A percentile compares a stretch with the other conserved stretches of the same genome.
Conservation (phyloP, 768 basidiomycete species). For the Podaxis pistillaris region DNA sequence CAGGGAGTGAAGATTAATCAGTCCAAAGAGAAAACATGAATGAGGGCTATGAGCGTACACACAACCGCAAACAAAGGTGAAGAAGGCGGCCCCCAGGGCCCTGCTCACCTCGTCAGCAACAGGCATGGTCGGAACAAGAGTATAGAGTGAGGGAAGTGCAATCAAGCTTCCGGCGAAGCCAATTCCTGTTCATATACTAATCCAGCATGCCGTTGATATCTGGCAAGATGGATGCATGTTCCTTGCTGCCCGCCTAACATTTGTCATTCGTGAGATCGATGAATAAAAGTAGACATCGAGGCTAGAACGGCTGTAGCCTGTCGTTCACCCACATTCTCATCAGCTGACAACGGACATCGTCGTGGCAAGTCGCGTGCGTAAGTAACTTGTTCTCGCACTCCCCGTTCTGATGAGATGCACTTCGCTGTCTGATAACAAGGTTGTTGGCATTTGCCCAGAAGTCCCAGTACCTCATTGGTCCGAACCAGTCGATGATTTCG, state of each 20-base stretch:
- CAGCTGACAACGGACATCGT: not conserved
- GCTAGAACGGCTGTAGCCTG: not conserved
- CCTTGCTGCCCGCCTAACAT: not conserved
- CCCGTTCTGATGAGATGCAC: not conserved
- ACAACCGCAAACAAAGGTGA: constrained; percentile 13
- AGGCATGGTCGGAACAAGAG: not conserved
- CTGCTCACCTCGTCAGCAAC: not conserved
- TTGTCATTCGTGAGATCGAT: constrained; percentile 11
- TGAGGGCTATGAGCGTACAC: not conserved
- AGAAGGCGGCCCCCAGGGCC: constrained; percentile 10
- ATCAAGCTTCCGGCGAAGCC: not conserved
- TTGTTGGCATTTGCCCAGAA: not conserved
- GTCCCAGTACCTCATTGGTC: too few species aligned
- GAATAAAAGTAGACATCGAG: not conserved
- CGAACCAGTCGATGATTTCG: too few species aligned
- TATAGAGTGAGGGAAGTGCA: not conserved
- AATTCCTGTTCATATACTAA: constrained; percentile 2
- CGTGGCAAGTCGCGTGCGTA: not conserved
- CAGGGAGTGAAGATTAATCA: not conserved
- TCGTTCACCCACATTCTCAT: not conserved
- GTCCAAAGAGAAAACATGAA: not conserved
- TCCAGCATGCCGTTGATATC: not conserved
- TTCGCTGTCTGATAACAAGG: not conserved
- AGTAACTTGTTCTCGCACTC: not conserved
- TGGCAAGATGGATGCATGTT: constrained; percentile 3